Evolutionary conservation across 805 yeast genomes (phyloP).

Genomic region (Starmera caribaea): DNA sequence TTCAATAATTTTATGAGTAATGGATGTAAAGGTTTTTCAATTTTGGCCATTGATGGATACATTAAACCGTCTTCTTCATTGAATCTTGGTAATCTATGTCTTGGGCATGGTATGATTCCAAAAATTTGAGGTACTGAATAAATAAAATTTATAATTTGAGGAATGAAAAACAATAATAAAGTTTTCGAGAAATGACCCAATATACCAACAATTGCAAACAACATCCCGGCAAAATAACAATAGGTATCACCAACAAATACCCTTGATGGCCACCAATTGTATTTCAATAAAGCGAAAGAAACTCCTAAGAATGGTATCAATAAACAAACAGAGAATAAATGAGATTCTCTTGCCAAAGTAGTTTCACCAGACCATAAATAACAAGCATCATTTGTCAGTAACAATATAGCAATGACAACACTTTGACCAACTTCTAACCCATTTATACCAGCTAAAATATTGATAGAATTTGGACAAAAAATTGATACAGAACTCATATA

Average conservation of each 20-base stretch:
- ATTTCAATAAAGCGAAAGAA: constrained; percentile 61
- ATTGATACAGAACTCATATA: constrained; percentile 91
- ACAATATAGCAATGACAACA: constrained; percentile 60
- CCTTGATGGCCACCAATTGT: constrained; percentile 83
- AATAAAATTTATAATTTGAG: constrained; percentile 83
- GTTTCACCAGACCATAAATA: constrained; percentile 42
- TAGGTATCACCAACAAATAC: constrained; percentile 98
- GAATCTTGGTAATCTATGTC: constrained; percentile 85
- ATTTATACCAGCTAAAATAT: constrained; percentile 91
- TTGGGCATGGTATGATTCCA: constrained; percentile 83
- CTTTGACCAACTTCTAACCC: constrained; percentile 97
- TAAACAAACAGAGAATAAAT: constrained; percentile 69
- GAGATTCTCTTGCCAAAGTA: constrained; percentile 66
- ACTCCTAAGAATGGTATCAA: constrained; percentile 84
- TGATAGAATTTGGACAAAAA: constrained; percentile 93
- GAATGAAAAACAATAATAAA: constrained; percentile 71
- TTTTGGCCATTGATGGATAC: constrained; percentile 57
- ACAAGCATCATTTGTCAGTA: constrained; percentile 67
- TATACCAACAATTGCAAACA: constrained; percentile 93
- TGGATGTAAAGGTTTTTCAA: constrained; percentile 24
- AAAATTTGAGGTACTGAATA: constrained; percentile 92
- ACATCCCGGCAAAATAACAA: constrained; percentile 98
- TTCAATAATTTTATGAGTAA: constrained; percentile 29
- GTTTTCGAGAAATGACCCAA: constrained; percentile 96
- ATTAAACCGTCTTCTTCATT: constrained; percentile 58